These are phyloP conservation scores for Leishmania tarentolae DNA, from an alignment of 208 protist species.

Conservation along the genomic window DNA sequence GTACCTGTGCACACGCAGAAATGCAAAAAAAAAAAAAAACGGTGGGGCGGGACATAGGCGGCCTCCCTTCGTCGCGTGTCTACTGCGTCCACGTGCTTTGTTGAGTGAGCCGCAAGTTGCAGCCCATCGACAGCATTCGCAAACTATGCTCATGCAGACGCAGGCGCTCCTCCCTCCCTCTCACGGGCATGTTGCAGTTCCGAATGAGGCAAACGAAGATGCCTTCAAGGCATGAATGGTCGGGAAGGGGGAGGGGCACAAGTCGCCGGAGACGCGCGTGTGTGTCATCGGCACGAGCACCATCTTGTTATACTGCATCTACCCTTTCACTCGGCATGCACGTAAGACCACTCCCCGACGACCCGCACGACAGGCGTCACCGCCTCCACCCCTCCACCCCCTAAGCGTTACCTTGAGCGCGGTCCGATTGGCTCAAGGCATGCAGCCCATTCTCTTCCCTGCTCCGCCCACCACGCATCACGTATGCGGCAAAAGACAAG, in stretches of 20 bases:
- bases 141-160: background rate
- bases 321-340: background rate
- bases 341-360: background rate
- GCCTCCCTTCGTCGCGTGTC: background rate
- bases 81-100: background rate
- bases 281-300: background rate
- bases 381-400: background rate
- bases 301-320: background rate
- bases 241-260: background rate
- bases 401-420: background rate
- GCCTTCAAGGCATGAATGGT: background rate
- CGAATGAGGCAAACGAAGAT: background rate
- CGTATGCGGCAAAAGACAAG: background rate
- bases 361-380: background rate
- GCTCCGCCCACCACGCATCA: background rate
- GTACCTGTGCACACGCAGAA: background rate
- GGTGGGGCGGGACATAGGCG: background rate
- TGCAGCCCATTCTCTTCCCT: background rate
- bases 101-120: background rate
- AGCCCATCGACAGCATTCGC: background rate
- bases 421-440: background rate
- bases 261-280: background rate
- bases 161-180: background rate
- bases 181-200: background rate
- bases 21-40: background rate